phyloP scores from a whole-genome alignment of 2,329 filamentous ascomycete genomes.

The Diaporthe citri region DNA sequence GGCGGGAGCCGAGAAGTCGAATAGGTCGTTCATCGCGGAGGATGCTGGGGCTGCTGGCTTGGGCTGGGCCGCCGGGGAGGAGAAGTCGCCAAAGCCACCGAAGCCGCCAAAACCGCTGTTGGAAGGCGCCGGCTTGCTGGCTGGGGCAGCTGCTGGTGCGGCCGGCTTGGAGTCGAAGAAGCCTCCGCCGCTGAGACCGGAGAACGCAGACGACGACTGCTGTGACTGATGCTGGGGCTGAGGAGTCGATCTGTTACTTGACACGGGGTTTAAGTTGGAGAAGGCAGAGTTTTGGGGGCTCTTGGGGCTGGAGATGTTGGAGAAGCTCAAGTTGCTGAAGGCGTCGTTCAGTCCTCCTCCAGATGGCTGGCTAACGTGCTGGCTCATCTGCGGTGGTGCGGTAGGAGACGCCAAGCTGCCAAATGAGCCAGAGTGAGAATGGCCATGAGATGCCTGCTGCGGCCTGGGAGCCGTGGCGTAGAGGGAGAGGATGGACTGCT shows the following conservation, averaged over 20 bases:
- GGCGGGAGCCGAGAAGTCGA: slow-evolving; percentile 75
- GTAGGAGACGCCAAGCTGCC: slow-evolving; percentile 74
- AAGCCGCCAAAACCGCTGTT: slow-evolving; percentile 71
- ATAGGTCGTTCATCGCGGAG: slow-evolving; percentile 81
- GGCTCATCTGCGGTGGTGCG: slow-evolving; percentile 51
- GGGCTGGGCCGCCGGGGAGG: slow-evolving; percentile 56
- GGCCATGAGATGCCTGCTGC: slow-evolving; percentile 67
- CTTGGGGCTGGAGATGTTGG: slow-evolving; percentile 58
- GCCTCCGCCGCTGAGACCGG: slow-evolving; percentile 76
- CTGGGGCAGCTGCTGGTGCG: slow-evolving; percentile 53
- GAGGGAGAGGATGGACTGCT: slow-evolving; percentile 95
- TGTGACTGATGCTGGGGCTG: slow-evolving; percentile 46
- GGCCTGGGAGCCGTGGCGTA: slow-evolving; percentile 88
- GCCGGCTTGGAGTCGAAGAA: slow-evolving; percentile 86
- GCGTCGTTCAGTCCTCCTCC: slow-evolving; percentile 81
- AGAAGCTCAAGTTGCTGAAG: slow-evolving; percentile 70
- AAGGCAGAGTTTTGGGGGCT: slow-evolving; percentile 45
- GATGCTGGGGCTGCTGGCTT: slow-evolving; percentile 57
- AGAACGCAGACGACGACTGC: slow-evolving; percentile 57
- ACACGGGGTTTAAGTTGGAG: slow-evolving; percentile 43
- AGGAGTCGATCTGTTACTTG: slow-evolving; percentile 47
- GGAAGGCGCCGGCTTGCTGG: slow-evolving; percentile 45
- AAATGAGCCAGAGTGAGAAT: slow-evolving; percentile 74
- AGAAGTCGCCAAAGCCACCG: slow-evolving; percentile 75
- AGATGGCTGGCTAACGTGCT: slow-evolving; percentile 60